Percentiles rank a stretch among this genome's conserved stretches.
These are phyloP conservation scores for Eimeria tenella DNA, from an alignment of 169 alveolate species.

Conservation along the genomic window DNA sequence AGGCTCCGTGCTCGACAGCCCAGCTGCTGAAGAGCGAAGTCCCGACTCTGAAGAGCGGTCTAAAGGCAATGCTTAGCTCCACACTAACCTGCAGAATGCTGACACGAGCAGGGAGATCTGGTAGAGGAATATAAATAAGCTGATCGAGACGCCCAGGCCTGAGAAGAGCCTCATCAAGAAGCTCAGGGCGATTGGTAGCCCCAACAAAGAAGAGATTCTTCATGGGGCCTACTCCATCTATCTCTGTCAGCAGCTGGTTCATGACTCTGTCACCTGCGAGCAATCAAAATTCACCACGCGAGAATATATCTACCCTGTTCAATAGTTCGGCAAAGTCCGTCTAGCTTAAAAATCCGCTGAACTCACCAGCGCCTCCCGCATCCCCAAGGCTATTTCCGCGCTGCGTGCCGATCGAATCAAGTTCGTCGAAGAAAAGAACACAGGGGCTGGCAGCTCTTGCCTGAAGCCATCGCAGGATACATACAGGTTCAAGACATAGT, in stretches of 20 bases:
- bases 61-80: neutral
- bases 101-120: constrained; percentile 98
- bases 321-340: neutral
- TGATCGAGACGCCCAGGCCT: constrained; percentile 99
- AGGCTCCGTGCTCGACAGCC: too few relatives aligned
- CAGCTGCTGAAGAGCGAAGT: neutral
- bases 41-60: neutral
- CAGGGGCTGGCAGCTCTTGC: constrained; percentile 99
- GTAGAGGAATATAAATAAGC: constrained; percentile 99
- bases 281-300: constrained; percentile 92
- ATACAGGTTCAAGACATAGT: too few relatives aligned
- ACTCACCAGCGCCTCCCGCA: constrained; percentile 95
- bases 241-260: constrained; percentile 99
- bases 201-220: constrained; percentile 99
- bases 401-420: constrained; percentile 99
- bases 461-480: constrained; percentile 39
- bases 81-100: constrained; percentile 92
- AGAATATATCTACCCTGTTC: neutral
- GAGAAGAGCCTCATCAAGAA: constrained; percentile 99
- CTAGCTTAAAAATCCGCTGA: neutral
- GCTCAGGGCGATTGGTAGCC: constrained; percentile 99
- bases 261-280: constrained; percentile 98
- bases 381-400: constrained; percentile 91
- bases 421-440: constrained; percentile 99
- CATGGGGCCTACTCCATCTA: constrained; percentile 99